These are phyloP conservation scores for Zizania latifolia DNA, from an alignment of 176 grass and related monocot species.

Conservation along the genomic window DNA sequence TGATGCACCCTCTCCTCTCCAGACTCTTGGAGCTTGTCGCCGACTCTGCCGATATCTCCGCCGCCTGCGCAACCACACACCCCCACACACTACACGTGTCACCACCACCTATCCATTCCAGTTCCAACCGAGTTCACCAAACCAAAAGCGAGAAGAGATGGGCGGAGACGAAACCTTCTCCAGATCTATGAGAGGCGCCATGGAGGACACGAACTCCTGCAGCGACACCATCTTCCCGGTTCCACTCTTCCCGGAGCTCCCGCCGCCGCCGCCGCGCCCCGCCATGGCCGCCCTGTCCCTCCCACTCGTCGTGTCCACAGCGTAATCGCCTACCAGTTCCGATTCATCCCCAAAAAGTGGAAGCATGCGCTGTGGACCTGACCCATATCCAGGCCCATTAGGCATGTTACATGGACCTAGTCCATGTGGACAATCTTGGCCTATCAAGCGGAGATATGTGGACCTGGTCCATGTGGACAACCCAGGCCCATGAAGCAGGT, in stretches of 20 bases:
- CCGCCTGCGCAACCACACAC: conserved; percentile 34
- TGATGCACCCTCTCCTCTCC: conserved; percentile 70
- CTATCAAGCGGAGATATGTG: neutral
- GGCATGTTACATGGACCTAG: too few species aligned
- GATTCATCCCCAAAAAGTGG: neutral
- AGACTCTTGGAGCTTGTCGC: conserved; percentile 54
- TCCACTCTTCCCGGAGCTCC: conserved; percentile 18
- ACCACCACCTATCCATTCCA: neutral
- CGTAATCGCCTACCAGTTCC: neutral
- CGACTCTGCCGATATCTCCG: conserved; percentile 61
- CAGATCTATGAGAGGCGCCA: conserved; percentile 76
- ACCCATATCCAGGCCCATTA: too few species aligned
- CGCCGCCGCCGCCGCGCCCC: conserved; percentile 4
- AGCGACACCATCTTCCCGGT: conserved; percentile 36
- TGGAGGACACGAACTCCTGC: conserved; percentile 71
- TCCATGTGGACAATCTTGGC: neutral
- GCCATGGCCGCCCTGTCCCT: neutral
- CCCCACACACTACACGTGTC: neutral
- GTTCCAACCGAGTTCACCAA: neutral
- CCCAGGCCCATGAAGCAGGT: neutral
- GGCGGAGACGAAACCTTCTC: conserved; percentile 47
- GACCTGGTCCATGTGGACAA: neutral
- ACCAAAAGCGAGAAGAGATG: neutral
- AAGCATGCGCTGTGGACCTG: too few species aligned
- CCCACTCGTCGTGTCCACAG: neutral